Evolutionary conservation across 257 asterid species (phyloP).

Genomic region (Jaltomata sinuosa): DNA sequence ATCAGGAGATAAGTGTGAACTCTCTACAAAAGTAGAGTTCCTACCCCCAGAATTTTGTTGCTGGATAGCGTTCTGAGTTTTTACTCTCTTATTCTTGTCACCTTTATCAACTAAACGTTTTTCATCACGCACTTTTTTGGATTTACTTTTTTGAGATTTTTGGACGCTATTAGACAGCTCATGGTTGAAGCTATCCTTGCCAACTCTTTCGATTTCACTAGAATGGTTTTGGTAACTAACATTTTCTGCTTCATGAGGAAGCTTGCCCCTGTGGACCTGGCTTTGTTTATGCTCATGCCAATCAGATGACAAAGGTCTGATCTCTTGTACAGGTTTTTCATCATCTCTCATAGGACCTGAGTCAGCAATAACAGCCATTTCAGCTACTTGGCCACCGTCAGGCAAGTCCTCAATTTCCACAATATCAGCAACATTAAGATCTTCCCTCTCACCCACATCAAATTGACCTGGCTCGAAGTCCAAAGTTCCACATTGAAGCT

Average conservation of each 20-base stretch:
- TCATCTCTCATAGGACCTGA: conserved; percentile 37
- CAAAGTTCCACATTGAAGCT: conserved; percentile 27
- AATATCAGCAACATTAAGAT: conserved; percentile 37
- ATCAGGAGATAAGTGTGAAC: conserved; percentile 53
- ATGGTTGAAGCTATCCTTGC: conserved; percentile 26
- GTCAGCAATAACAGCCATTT: conserved; percentile 22
- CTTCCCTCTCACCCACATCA: conserved; percentile 39
- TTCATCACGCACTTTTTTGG: conserved; percentile 49
- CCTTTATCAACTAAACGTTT: conserved; percentile 35
- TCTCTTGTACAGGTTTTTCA: conserved; percentile 34
- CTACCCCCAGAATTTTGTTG: conserved; percentile 37
- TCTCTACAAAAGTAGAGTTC: conserved; percentile 39
- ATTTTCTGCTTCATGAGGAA: conserved; percentile 23
- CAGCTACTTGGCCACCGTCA: conserved; percentile 29
- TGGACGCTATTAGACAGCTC: conserved; percentile 32
- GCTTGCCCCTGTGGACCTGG: conserved; percentile 13
- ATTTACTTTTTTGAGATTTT: conserved; percentile 32
- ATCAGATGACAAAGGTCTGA: conserved; percentile 23
- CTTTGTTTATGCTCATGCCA: conserved; percentile 27
- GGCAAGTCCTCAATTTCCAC: conserved; percentile 60
- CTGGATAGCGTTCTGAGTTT: conserved; percentile 35
- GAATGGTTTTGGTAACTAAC: conserved; percentile 5
- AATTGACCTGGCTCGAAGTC: conserved; percentile 41
- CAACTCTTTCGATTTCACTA: conserved; percentile 29
- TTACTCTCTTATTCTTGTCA: conserved; percentile 40